These are phyloP conservation scores for Alloascoidea africana DNA, from an alignment of 805 yeast species.

Conservation along the genomic window DNA sequence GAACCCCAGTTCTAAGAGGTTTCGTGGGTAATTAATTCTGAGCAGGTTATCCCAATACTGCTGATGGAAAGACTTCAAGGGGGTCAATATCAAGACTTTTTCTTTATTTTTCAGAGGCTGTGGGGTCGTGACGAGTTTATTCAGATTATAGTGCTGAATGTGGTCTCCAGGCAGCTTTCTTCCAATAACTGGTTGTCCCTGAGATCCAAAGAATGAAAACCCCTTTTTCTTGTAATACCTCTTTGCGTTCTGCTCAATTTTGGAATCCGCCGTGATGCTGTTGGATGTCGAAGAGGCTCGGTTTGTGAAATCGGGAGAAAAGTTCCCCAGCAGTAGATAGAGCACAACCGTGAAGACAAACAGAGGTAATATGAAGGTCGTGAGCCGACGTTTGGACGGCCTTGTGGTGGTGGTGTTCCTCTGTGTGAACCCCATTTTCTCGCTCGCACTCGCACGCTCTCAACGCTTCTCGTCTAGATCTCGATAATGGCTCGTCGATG, in stretches of 20 bases:
- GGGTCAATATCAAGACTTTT: slow-evolving; percentile 75
- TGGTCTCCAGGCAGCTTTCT: slow-evolving; percentile 1
- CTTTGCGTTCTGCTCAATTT: neutral
- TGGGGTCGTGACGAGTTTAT: slow-evolving; percentile 56
- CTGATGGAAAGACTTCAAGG: slow-evolving; percentile 75
- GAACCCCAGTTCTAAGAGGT: slow-evolving; percentile 76
- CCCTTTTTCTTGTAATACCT: slow-evolving; percentile 8
- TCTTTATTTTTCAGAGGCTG: slow-evolving; percentile 66
- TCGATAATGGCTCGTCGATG: too few species aligned
- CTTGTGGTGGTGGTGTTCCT: too few species aligned
- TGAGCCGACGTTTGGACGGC: neutral
- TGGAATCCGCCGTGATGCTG: neutral
- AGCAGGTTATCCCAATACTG: slow-evolving; percentile 82
- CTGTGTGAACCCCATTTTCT: too few species aligned
- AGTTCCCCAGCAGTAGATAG: neutral
- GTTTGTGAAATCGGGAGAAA: neutral
- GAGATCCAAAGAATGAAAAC: neutral
- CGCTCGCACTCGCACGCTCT: too few species aligned
- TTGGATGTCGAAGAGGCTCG: neutral
- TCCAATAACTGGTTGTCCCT: slow-evolving; percentile 2
- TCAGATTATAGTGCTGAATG: slow-evolving; percentile 63
- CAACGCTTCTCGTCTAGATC: too few species aligned
- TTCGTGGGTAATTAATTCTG: slow-evolving; percentile 68
- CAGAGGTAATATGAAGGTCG: neutral
- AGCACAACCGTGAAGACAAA: neutral